phyloP scores from a whole-genome alignment of 352 stramenopile genomes.

The Aphanomyces euteiches region DNA sequence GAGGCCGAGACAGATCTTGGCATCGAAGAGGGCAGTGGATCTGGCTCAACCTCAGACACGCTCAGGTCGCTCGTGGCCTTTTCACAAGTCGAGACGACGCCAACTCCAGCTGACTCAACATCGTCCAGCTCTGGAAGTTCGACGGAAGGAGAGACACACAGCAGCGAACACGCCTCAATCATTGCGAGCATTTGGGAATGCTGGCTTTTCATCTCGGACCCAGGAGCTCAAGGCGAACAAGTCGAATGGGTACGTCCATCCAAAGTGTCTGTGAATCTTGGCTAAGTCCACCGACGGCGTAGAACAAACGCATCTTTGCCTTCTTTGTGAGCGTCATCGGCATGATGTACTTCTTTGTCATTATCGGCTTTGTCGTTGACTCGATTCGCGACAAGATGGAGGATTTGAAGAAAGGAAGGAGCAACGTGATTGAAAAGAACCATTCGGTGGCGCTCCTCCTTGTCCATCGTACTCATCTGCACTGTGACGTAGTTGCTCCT shows the following conservation, averaged over 20 bases:
- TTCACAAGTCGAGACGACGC: not conserved
- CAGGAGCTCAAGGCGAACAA: conserved; percentile 43
- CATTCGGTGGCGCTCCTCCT: conserved; percentile 53
- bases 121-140: not conserved
- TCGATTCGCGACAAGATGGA: conserved; percentile 85
- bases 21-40: not conserved
- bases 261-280: not conserved
- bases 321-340: conserved; percentile 57
- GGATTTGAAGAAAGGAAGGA: conserved; percentile 84
- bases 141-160: not conserved
- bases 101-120: not conserved
- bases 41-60: not conserved
- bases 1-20: not conserved
- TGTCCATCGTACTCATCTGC: not conserved
- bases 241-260: conserved; percentile 22
- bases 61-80: not conserved
- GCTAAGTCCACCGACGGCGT: not conserved
- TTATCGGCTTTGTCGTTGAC: conserved; percentile 88
- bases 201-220: conserved; percentile 61
- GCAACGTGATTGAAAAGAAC: conserved; percentile 66
- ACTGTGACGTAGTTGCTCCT: conserved; percentile 58
- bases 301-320: conserved; percentile 56
- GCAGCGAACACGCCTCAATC: not conserved
- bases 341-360: conserved; percentile 85
- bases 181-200: conserved; percentile 53